Base-by-base conservation (phyloP, 2,329 filamentous ascomycete species). In the Epichloe hybrida region DNA sequence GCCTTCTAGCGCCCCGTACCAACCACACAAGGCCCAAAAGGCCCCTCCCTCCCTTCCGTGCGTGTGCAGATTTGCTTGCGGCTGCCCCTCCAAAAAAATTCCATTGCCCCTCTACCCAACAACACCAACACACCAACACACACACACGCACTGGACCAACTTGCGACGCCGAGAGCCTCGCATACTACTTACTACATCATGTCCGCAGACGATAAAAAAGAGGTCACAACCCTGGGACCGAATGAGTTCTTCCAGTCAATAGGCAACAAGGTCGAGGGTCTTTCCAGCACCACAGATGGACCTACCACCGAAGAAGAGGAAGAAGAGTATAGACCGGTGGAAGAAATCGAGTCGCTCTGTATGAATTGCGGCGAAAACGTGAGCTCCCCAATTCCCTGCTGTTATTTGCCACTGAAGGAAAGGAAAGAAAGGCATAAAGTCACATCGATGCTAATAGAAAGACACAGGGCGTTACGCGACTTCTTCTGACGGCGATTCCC, bases 401-500 rank as follows among this genome's bases (percentile, higher is more conserved):
- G 31, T 31, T 31, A 9, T 2, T 31, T 31, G 31, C 37, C 21
- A 27, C 3, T 1, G 20, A 41, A n/a, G 23, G n/a, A 45, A 23
- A 23, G n/a, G n/a, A 42, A 42, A 42, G 17, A 31, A 31, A 31
- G 31, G 0, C 3, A 31, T 11, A 0, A 1, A 31, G 8, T 31
- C 31, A 31, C 44, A 21, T 21, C 3, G 17, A 13, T 41, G 20
- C 20, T 11, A 7, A 17, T 27, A 21, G 48, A 20, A 8, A 17
- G 17, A 17, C 21, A 21, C 39, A 94, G 86, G 93, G 93, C 61
- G 79, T 74, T 1, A 98, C 93, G 13, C 80, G 84, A 53, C 79
- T 98, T 21, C 81, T 98, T 42, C 81, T 98, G 50, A 95, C 94
- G 15, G 81, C 82, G 57, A 96, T 98, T 51, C 93, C 93, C 15